Evolutionary conservation across 2,329 filamentous ascomycete species (phyloP).

Genomic region (Phialophora tarda): DNA sequence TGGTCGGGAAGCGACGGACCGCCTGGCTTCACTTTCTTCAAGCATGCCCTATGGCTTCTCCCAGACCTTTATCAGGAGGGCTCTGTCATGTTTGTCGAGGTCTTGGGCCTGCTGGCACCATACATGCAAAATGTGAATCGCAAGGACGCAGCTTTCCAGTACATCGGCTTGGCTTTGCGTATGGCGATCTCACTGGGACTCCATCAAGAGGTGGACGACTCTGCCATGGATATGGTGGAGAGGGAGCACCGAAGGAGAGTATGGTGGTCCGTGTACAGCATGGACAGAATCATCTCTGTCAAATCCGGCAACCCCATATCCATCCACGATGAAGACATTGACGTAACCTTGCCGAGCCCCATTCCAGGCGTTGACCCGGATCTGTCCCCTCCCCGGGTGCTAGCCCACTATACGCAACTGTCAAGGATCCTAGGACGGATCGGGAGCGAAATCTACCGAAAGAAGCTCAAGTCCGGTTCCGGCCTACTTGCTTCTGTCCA

Average conservation of each 20-base stretch:
- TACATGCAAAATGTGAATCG: constrained; percentile 65
- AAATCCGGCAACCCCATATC: constrained; percentile 63
- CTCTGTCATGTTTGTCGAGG: constrained; percentile 61
- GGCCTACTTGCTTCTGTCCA: constrained; percentile 59
- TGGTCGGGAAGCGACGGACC: constrained; percentile 60
- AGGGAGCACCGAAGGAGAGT: constrained; percentile 59
- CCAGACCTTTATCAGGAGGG: constrained; percentile 63
- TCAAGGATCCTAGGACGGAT: constrained; percentile 60
- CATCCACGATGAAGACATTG: constrained; percentile 62
- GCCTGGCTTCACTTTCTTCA: constrained; percentile 63
- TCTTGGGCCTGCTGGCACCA: constrained; percentile 61
- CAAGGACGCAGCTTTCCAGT: constrained; percentile 61
- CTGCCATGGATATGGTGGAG: constrained; percentile 48
- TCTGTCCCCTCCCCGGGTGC: constrained; percentile 55
- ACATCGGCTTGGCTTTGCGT: constrained; percentile 60
- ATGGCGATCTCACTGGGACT: constrained; percentile 64
- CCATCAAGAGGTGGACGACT: constrained; percentile 58
- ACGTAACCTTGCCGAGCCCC: constrained; percentile 47
- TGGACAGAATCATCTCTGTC: constrained; percentile 59
- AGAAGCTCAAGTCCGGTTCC: constrained; percentile 54
- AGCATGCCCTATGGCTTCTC: constrained; percentile 57
- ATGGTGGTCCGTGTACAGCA: constrained; percentile 64
- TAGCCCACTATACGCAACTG: constrained; percentile 60
- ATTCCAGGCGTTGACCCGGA: constrained; percentile 46
- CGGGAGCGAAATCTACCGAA: constrained; percentile 57